Conservation (phyloP, 352 stramenopile species). For the Blastocystis sp. region DNA sequence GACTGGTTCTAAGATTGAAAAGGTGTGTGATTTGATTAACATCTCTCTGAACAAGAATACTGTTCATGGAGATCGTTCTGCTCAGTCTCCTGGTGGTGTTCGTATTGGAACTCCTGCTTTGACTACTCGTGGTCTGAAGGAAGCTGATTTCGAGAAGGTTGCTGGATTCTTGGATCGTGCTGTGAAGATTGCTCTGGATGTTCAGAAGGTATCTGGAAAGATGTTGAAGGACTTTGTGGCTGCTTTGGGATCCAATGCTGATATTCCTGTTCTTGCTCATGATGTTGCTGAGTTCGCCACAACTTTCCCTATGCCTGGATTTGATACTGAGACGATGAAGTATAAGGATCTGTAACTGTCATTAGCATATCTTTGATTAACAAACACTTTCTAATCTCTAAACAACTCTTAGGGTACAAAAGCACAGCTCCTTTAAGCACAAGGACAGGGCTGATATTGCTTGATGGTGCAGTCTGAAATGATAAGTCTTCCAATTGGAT, state of each 20-base stretch:
- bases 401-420: conserved; percentile 6
- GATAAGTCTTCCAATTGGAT: not conserved
- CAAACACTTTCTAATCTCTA: conserved; percentile 3
- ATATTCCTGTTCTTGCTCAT: conserved; percentile 72
- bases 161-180: conserved; percentile 87
- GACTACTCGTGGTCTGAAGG: conserved; percentile 90
- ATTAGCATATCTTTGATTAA: conserved; percentile 26
- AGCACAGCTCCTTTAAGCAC: not conserved
- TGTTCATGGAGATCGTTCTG: conserved; percentile 88
- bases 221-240: conserved; percentile 52
- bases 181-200: conserved; percentile 94
- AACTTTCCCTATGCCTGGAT: conserved; percentile 42
- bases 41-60: conserved; percentile 99
- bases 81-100: conserved; percentile 86
- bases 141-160: conserved; percentile 88
- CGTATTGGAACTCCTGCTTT: conserved; percentile 88
- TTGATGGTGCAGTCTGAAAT: not conserved
- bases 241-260: conserved; percentile 74
- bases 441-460: not conserved
- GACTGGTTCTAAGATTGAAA: conserved; percentile 95
- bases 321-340: conserved; percentile 25
- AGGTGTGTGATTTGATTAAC: conserved; percentile 87
- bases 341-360: not conserved
- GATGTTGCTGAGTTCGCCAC: conserved; percentile 70
- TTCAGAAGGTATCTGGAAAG: conserved; percentile 39